Base-by-base conservation (phyloP, 1,284 basidiomycete species). In the Gymnopus androsaceus region DNA sequence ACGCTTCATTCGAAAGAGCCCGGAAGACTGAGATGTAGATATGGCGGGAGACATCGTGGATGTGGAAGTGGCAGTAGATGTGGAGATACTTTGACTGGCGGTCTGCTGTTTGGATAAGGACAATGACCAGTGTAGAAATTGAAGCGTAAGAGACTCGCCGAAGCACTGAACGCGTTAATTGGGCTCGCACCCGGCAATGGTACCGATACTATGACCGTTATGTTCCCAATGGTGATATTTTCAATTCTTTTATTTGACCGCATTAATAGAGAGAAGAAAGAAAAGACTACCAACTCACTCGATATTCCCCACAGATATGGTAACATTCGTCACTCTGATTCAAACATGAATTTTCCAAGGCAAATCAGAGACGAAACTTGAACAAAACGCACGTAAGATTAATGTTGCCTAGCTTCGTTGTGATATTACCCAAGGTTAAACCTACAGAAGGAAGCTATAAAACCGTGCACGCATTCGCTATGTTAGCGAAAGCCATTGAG, bases 361-460 rank as follows among this genome's bases (percentile, higher is more conserved):
- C 33, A 31, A 36, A 25, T 31, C 28, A 34, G 14, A n/a, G 28
- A 36, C 6, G 36, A 27, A 15, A 27, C 8, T 28, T 12, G 12
- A 19, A 15, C 8, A 2, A 47, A 30, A 49, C 56, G 38, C 51
- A 63, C 61, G 61, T 63, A 17, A 63, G 52, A 36, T 63, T 63
- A 40, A 63, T 61, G 40, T 63, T 63, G n/a, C 61, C 61, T 25
- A 63, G 21, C 46, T 63, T 63, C 4, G 61, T 63, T 3, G 61
- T 59, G 15, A 63, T 63, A 49, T 63, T 63, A 21, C 61, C 61
- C 36, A 63, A 51, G 12, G 57, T 54, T 9, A 63, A 37, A 2
- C 61, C 61, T 19, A 61, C 58, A 30, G 48, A 60, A 0, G 61
- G 61, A 23, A 63, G 30, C 61, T 61, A 30, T 15, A 4, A 31